phyloP scores from a whole-genome alignment of 208 protist species.

The Trypanosoma congolense region DNA sequence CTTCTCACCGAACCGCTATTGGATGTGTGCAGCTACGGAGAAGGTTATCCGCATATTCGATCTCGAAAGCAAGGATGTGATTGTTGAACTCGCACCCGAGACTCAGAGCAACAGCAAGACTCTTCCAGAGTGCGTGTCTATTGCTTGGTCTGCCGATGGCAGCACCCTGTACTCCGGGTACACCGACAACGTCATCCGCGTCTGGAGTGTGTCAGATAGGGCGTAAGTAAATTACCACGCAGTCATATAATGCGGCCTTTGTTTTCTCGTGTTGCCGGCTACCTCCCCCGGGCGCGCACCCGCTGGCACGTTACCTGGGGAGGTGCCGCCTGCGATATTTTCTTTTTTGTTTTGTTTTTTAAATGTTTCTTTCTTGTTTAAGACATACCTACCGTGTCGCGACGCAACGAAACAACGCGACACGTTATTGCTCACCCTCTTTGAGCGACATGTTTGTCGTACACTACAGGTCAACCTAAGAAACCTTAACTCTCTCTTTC shows the following conservation, averaged over 20 bases:
- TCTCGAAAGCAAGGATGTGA: constrained; percentile 94
- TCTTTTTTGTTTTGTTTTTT: too few relatives aligned
- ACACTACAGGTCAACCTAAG: too few relatives aligned
- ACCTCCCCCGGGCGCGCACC: constrained; percentile 1
- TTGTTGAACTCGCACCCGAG: constrained; percentile 92
- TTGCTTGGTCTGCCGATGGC: constrained; percentile 98
- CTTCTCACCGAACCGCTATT: constrained; percentile 99
- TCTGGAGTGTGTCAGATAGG: constrained; percentile 87
- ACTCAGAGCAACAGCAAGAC: constrained; percentile 43
- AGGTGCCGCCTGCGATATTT: background rate
- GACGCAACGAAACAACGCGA: too few relatives aligned
- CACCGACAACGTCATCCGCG: constrained; percentile 97
- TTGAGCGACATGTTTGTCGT: background rate
- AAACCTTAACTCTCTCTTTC: background rate
- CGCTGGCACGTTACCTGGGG: constrained; percentile 1
- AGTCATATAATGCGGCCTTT: background rate
- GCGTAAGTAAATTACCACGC: constrained; percentile 4
- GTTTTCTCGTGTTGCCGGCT: background rate
- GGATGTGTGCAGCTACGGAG: constrained; percentile 97
- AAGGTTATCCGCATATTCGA: constrained; percentile 94
- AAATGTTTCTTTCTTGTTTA: too few relatives aligned
- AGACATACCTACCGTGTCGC: too few relatives aligned
- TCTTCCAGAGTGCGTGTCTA: constrained; percentile 88
- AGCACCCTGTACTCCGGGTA: constrained; percentile 98
- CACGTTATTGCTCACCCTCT: too few relatives aligned